These are phyloP conservation scores for Syzygium oleosum DNA, from an alignment of 345 rosid genomes.

Conservation along the genomic window DNA sequence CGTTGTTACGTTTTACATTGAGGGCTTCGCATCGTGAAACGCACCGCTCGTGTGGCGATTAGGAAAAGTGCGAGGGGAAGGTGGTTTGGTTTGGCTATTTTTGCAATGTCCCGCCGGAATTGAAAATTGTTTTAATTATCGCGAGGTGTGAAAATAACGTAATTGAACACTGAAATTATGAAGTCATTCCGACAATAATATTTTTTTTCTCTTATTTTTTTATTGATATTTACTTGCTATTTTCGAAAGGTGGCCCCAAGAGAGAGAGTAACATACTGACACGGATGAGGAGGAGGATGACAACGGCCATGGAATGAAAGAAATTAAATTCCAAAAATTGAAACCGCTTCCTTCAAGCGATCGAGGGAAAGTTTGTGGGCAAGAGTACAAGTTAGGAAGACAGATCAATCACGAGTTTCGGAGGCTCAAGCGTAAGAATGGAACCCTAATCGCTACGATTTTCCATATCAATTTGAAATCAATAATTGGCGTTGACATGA, in stretches of 20 bases:
- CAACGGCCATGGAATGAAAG: too few relatives aligned
- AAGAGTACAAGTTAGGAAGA: neutral
- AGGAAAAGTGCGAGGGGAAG: neutral
- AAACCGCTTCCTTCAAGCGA: neutral
- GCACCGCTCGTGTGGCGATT: neutral
- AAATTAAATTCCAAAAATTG: neutral
- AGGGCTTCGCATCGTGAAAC: neutral
- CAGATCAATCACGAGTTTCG: rapidly evolving
- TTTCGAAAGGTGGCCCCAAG: neutral
- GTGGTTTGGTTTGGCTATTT: neutral
- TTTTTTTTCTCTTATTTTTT: neutral
- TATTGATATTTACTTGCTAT: neutral
- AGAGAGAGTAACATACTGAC: too few relatives aligned
- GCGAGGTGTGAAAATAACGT: neutral
- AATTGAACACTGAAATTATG: neutral
- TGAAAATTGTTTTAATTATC: neutral
- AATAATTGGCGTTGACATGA: neutral
- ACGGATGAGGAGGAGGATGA: neutral
- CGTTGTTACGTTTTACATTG: neutral
- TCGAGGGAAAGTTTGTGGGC: neutral
- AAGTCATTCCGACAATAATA: neutral
- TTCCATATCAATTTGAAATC: neutral
- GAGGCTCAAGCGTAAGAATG: neutral
- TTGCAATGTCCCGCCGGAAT: neutral
- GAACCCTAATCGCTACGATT: neutral